Evolutionary conservation across 2,329 filamentous ascomycete genomes (phyloP).

Genomic region (Penicillium paneum): DNA sequence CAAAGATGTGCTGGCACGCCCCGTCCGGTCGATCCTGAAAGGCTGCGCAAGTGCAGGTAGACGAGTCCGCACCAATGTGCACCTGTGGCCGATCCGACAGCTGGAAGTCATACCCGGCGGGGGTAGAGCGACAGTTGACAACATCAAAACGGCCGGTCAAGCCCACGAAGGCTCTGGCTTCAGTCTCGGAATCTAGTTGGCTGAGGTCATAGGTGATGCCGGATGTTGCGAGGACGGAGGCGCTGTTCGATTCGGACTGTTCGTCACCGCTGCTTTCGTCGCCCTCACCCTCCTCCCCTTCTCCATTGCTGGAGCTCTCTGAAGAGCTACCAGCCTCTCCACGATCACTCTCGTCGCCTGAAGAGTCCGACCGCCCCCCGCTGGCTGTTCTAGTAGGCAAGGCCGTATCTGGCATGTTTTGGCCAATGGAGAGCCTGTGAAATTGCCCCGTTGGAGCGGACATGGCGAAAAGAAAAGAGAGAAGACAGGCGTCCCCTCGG

Average conservation of each 20-base stretch:
- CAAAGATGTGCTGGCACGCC: conserved; percentile 44
- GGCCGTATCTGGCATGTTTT: conserved; percentile 31
- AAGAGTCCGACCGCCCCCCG: conserved; percentile 17
- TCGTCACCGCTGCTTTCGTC: conserved; percentile 19
- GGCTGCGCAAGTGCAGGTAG: conserved; percentile 38
- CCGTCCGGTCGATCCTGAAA: conserved; percentile 29
- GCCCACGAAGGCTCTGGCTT: conserved; percentile 34
- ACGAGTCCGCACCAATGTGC: conserved; percentile 28
- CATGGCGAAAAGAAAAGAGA: conserved; percentile 29
- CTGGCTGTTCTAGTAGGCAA: conserved; percentile 18
- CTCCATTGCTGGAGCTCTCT: conserved; percentile 13
- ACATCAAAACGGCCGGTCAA: conserved; percentile 35
- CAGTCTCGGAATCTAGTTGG: conserved; percentile 29
- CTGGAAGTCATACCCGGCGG: conserved; percentile 38
- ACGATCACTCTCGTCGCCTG: conserved; percentile 17
- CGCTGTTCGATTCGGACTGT: conserved; percentile 17
- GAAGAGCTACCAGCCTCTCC: conserved; percentile 12
- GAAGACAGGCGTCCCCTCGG: background rate
- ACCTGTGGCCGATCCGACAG: conserved; percentile 36
- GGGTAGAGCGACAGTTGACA: conserved; percentile 31
- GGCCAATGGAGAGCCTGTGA: conserved; percentile 38
- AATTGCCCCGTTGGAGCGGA: conserved; percentile 41
- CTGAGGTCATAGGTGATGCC: conserved; percentile 38
- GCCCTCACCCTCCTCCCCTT: conserved; percentile 14
- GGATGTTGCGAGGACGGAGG: conserved; percentile 30